Base-by-base conservation (phyloP, 1,284 basidiomycete species). In the Puccinia triticina region DNA sequence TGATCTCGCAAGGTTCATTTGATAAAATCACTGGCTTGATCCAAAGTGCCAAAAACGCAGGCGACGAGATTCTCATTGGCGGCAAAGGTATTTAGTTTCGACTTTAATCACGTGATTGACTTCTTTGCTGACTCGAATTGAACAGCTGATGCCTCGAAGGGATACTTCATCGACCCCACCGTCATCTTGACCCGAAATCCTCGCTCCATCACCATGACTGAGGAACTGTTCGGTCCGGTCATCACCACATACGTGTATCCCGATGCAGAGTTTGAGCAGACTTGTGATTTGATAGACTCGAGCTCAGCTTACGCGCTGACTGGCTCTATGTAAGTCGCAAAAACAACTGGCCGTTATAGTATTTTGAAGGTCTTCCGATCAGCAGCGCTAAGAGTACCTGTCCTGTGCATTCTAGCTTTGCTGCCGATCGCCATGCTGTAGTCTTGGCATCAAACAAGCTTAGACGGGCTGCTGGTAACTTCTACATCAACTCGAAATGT, bases 141-240 rank as follows among this genome's bases (percentile, higher is more conserved):
- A 43, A 46, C 67, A 92, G 93, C 89, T 82, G 94, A 98, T 87
- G 92, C 94, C 87, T 95, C 94, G 46, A 94, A 91, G 87, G 96
- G 96, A 32, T 99, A 92, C 90, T 99, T 92, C 87, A 89, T 99
- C 85, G 91, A 96, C 88, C 96, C 96, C 5, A 99, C 97, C 21
- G 91, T 98, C 83, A 96, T 99, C 86, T 89, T 85, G 91, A 96
- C 93, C 85, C 93, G 93, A 87, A 94, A 99, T 87, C 95, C 96
- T 76, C 91, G 91, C 85, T 93, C 92, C 5, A 89, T 97, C 76
- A 97, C 96, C 14, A 94, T 99, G 91, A 91, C 91, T 46, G 94
- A 98, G 85, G 96, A 99, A 89, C 94, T 99, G 86, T 98, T 99
- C 85, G 97, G 97, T 4, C 96, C 96, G 53, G 96, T 99, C 77